A percentile compares a stretch with the other conserved stretches of the same genome.
Conservation (phyloP, 2,329 filamentous ascomycete genomes). For the Clarireedia monteithiana region DNA sequence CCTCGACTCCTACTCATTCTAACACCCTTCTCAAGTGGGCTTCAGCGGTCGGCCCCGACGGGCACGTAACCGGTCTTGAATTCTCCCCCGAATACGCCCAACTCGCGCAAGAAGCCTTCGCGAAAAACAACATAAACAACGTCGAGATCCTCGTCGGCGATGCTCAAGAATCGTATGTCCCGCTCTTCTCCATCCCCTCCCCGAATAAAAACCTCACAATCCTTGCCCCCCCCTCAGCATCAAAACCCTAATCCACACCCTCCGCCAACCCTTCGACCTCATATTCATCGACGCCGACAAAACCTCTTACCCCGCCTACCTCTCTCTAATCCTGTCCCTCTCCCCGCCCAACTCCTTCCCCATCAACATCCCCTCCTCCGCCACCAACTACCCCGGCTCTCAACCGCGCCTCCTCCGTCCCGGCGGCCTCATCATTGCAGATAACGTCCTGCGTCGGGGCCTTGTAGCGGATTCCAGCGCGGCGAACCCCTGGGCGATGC, state of each 20-base stretch:
- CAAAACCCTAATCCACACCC: conserved; percentile 8
- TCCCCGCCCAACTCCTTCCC: conserved; percentile 20
- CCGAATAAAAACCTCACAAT: too few relatives aligned
- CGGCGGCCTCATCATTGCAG: conserved; percentile 45
- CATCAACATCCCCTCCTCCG: not conserved
- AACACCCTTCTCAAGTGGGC: conserved; percentile 10
- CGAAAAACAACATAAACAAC: conserved; percentile 35
- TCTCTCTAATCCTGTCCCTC: conserved; percentile 37
- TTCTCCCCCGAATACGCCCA: conserved; percentile 37
- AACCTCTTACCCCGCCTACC: conserved; percentile 41
- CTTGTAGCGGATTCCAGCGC: conserved; percentile 36
- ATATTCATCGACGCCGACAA: conserved; percentile 50
- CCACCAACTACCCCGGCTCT: not conserved
- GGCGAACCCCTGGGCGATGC: conserved; percentile 27
- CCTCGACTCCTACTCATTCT: not conserved
- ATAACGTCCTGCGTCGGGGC: conserved; percentile 44
- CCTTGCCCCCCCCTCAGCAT: conserved; percentile 4
- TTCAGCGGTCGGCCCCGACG: conserved; percentile 20
- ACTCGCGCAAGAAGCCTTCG: conserved; percentile 34
- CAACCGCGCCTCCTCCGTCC: conserved; percentile 37
- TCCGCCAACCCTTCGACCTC: conserved; percentile 40
- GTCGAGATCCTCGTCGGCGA: conserved; percentile 40
- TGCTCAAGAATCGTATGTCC: conserved; percentile 38
- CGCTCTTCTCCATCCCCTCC: not conserved
- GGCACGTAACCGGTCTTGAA: conserved; percentile 36